Conservation (phyloP, 129 eudicot genomes). For the Flaveria sonorensis region DNA sequence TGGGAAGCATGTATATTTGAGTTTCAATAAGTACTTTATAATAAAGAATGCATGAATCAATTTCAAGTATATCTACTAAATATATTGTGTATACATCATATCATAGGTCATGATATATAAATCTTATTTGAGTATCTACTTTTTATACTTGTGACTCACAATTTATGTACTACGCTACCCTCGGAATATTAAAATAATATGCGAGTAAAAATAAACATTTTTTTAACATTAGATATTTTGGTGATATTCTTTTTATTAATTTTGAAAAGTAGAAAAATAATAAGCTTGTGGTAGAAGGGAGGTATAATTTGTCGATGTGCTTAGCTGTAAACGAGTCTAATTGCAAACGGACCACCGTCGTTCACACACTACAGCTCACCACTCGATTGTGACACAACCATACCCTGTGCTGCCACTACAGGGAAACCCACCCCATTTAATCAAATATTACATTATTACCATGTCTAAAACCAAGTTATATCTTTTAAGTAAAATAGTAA, state of each 20-base stretch:
- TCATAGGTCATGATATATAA: no score
- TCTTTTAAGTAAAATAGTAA: background rate
- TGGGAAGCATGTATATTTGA: no score
- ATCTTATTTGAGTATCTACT: no score
- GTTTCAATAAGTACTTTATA: no score
- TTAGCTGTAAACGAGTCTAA: constrained; percentile 48
- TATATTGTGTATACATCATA: no score
- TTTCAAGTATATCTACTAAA: no score
- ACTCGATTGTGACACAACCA: constrained; percentile 34
- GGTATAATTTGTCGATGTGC: constrained; percentile 40
- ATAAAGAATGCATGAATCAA: no score
- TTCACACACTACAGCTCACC: constrained; percentile 39
- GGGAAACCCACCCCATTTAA: background rate
- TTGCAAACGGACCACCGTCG: constrained; percentile 44
- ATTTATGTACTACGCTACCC: no score
- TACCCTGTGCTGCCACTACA: constrained; percentile 20
- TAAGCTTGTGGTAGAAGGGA: constrained; percentile 39
- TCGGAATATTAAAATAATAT: no score
- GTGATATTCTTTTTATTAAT: background rate
- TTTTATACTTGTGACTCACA: no score
- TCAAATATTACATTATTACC: background rate
- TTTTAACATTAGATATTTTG: no score
- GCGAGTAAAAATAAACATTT: no score
- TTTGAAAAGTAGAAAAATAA: background rate
- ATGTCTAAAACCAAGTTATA: background rate